Evolutionary conservation across 2,329 filamentous ascomycete genomes (phyloP).

Genomic region (Delphinella strobiligena): DNA sequence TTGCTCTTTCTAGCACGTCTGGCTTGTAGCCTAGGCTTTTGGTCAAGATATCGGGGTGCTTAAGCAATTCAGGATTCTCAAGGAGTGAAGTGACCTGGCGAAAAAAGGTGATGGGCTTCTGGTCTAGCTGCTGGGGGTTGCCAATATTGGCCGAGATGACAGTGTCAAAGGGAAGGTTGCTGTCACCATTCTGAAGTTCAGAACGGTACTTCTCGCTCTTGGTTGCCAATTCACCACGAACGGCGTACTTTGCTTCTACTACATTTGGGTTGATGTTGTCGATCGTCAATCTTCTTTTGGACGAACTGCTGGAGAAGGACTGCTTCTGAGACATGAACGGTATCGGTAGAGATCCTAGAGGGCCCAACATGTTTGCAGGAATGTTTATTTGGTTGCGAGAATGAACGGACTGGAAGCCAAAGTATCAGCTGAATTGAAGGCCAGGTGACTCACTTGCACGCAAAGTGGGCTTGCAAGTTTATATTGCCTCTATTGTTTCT

Average conservation of each 20-base stretch:
- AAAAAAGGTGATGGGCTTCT: conserved; percentile 99
- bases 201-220: conserved; percentile 85
- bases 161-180: conserved; percentile 69
- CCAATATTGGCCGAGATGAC: conserved; percentile 98
- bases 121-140: conserved; percentile 96
- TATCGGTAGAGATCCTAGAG: conserved; percentile 3
- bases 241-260: conserved; percentile 82
- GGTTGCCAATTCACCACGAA: conserved; percentile 88
- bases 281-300: conserved; percentile 42
- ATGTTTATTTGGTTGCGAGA: background rate
- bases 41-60: conserved; percentile 70
- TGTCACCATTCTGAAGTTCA: conserved; percentile 47
- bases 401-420: no score
- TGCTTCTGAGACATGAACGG: background rate
- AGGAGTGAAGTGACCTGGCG: conserved; percentile 86
- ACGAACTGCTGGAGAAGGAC: conserved; percentile 6
- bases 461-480: no score
- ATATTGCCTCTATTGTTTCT: no score
- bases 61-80: conserved; percentile 76
- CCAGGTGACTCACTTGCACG: no score
- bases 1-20: conserved; percentile 78
- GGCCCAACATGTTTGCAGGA: background rate
- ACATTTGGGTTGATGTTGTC: conserved; percentile 90
- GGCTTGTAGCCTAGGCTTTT: conserved; percentile 71
- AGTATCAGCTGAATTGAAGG: no score